phyloP scores from a whole-genome alignment of 2,329 filamentous ascomycete species.

The Penicillium brasilianum region DNA sequence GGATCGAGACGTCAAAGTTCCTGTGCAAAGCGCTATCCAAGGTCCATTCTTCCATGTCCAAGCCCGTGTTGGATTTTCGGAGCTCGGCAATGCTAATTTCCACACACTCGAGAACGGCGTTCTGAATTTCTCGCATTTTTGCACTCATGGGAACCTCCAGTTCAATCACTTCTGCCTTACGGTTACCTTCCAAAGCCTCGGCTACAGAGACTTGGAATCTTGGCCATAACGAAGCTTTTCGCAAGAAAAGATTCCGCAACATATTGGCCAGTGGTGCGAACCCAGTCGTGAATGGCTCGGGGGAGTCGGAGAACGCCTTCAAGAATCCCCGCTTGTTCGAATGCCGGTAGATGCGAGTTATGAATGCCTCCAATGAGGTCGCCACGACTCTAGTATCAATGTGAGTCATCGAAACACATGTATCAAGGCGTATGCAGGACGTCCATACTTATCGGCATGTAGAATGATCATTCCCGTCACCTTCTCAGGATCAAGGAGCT shows the following conservation, averaged over 20 bases:
- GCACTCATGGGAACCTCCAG: slow-evolving; percentile 96
- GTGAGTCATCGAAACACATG: slow-evolving; percentile 17
- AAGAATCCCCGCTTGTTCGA: slow-evolving; percentile 93
- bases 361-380: slow-evolving; percentile 92
- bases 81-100: slow-evolving; percentile 93
- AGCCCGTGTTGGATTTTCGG: slow-evolving; percentile 83
- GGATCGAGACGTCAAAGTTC: slow-evolving; percentile 87
- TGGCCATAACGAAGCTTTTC: slow-evolving; percentile 88
- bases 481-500: slow-evolving; percentile 76
- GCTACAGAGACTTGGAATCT: slow-evolving; percentile 92
- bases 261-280: slow-evolving; percentile 88
- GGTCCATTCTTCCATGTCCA: slow-evolving; percentile 98
- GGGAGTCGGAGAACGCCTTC: slow-evolving; percentile 93
- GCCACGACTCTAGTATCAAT: slow-evolving; percentile 66
- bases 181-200: slow-evolving; percentile 84
- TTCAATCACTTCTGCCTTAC: slow-evolving; percentile 96
- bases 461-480: slow-evolving; percentile 86
- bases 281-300: slow-evolving; percentile 85
- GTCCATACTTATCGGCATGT: slow-evolving; percentile 72
- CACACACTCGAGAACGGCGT: slow-evolving; percentile 92
- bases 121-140: slow-evolving; percentile 90
- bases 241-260: slow-evolving; percentile 89
- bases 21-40: slow-evolving; percentile 89
- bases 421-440: not conserved
- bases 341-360: slow-evolving; percentile 89